A percentile compares a stretch with the other conserved stretches of the same genome.
phyloP scores from a whole-genome alignment of 176 grass and related monocot species.

The Aegilops tauschii region DNA sequence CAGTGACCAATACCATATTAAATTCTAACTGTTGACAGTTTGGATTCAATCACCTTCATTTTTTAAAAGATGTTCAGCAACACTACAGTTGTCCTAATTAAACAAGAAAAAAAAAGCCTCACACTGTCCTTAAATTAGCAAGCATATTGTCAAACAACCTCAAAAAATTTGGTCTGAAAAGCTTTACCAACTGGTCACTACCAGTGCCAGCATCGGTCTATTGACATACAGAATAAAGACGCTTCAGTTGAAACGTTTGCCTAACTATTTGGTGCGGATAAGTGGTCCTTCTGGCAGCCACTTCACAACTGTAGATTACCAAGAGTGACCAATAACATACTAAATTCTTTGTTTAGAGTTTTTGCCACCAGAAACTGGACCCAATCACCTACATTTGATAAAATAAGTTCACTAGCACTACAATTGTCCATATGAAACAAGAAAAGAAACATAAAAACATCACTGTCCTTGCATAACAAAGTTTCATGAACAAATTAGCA shows the following conservation, averaged over 20 bases:
- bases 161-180: no score
- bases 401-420: not conserved
- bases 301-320: not conserved
- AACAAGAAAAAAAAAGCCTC: no score
- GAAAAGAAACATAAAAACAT: not conserved
- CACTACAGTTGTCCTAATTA: no score
- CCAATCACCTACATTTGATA: not conserved
- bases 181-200: not conserved
- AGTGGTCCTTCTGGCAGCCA: not conserved
- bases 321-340: not conserved
- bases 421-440: not conserved
- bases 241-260: not conserved
- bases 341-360: not conserved
- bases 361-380: not conserved
- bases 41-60: no score
- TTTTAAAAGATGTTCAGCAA: no score
- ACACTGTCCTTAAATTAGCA: not conserved
- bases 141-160: not conserved
- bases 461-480: not conserved
- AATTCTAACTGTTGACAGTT: no score
- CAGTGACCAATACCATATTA: no score
- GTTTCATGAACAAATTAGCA: not conserved
- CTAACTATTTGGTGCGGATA: not conserved
- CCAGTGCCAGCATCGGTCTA: not conserved
- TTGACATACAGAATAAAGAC: not conserved